Percentiles rank a stretch among this genome's conserved stretches.
These are phyloP conservation scores for Leccinum olivaceopallidum DNA, from an alignment of 768 basidiomycete genomes.

Conservation along the genomic window DNA sequence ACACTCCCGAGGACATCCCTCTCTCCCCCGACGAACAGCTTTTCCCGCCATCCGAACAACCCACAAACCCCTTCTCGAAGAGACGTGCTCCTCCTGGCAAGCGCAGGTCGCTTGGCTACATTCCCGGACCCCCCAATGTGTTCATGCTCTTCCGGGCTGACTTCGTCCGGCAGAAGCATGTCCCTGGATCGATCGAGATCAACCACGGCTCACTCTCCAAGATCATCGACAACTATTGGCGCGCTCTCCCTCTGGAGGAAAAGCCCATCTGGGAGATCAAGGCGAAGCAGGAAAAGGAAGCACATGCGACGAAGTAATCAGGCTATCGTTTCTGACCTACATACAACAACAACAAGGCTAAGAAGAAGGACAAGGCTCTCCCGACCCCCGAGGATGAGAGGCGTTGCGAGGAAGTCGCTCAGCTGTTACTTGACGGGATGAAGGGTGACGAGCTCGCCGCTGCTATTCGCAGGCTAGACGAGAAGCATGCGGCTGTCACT, in stretches of 20 bases:
- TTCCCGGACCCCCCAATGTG: constrained; percentile 31
- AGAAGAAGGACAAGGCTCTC: constrained; percentile 35
- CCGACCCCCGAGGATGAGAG: constrained; percentile 30
- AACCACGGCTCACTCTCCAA: constrained; percentile 51
- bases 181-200: constrained; percentile 51
- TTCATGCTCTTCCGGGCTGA: constrained; percentile 40
- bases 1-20: constrained; percentile 28
- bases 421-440: constrained; percentile 64
- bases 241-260: constrained; percentile 66
- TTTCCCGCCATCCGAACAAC: constrained; percentile 54
- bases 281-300: constrained; percentile 73
- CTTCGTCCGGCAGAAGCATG: constrained; percentile 45
- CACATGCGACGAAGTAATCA: constrained; percentile 68
- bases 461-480: constrained; percentile 57
- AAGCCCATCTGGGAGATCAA: constrained; percentile 71
- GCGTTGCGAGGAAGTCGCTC: constrained; percentile 55
- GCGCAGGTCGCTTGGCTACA: constrained; percentile 54
- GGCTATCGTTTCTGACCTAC: constrained; percentile 54
- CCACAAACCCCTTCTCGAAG: constrained; percentile 40
- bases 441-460: constrained; percentile 68
- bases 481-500: constrained; percentile 1
- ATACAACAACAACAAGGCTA: constrained; percentile 47
- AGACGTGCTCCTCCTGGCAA: constrained; percentile 60
- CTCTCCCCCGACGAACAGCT: constrained; percentile 40
- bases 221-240: constrained; percentile 62